Evolutionary conservation across 1,284 basidiomycete species (phyloP).

Genomic region (Thecaphora frezii): DNA sequence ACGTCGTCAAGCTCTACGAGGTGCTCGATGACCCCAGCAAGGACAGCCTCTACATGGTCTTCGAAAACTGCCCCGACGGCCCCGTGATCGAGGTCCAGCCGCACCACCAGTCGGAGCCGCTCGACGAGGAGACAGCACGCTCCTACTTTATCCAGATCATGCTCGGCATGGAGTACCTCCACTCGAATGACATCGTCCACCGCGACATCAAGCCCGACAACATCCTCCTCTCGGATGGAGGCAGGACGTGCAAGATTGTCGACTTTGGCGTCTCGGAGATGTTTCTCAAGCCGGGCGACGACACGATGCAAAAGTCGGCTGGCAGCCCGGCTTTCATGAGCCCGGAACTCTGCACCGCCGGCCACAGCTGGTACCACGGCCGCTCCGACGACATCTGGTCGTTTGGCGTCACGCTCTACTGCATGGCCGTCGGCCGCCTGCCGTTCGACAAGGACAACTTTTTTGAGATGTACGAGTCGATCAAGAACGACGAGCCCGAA

Average conservation of each 20-base stretch:
- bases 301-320: conserved; percentile 61
- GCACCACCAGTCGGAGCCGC: conserved; percentile 44
- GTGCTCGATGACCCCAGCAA: conserved; percentile 64
- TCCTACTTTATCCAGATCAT: conserved; percentile 65
- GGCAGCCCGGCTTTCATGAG: conserved; percentile 67
- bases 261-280: conserved; percentile 67
- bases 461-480: conserved; percentile 63
- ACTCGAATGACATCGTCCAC: conserved; percentile 64
- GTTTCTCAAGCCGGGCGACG: conserved; percentile 62
- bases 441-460: conserved; percentile 64
- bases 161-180: conserved; percentile 64
- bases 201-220: conserved; percentile 66
- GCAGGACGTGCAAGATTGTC: conserved; percentile 64
- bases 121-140: conserved; percentile 57
- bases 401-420: conserved; percentile 65
- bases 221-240: conserved; percentile 63
- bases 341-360: conserved; percentile 61
- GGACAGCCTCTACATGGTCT: conserved; percentile 64
- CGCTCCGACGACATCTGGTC: conserved; percentile 65
- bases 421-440: conserved; percentile 63
- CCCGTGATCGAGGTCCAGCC: conserved; percentile 62
- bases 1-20: conserved; percentile 64
- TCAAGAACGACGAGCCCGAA: conserved; percentile 59
- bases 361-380: conserved; percentile 60
- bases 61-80: conserved; percentile 60